Evolutionary conservation across 352 stramenopile species (phyloP).

Genomic region (Blastocystis sp.): DNA sequence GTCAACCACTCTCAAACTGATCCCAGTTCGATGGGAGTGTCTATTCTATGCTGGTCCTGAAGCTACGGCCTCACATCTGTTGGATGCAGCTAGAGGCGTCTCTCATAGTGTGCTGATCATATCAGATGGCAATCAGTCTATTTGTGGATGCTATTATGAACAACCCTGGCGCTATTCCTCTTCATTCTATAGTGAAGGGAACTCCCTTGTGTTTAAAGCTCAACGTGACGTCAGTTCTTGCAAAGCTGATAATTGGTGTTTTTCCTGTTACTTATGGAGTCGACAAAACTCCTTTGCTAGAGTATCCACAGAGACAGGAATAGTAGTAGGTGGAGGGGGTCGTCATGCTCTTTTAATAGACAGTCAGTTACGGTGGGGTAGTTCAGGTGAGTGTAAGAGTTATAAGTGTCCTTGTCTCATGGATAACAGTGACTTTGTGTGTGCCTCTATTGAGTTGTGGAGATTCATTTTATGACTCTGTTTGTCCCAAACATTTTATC

Average conservation of each 20-base stretch:
- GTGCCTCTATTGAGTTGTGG: conserved; percentile 29
- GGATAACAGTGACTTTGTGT: conserved; percentile 35
- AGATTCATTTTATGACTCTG: background rate
- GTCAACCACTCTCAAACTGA: background rate
- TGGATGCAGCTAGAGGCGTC: conserved; percentile 2
- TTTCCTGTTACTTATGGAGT: background rate
- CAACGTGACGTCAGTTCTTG: background rate
- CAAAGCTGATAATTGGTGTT: background rate
- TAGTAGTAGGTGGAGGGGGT: conserved; percentile 26
- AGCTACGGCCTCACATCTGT: background rate
- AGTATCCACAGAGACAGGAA: conserved; percentile 25
- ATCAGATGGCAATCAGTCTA: background rate
- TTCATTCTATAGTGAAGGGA: background rate
- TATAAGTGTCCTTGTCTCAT: background rate
- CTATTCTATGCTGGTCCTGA: background rate
- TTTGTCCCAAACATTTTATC: background rate
- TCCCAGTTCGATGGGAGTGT: background rate
- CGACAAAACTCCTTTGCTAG: background rate
- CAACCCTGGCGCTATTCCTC: background rate
- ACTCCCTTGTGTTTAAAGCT: background rate
- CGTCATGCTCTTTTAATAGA: conserved; percentile 14
- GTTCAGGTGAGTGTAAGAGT: conserved; percentile 37
- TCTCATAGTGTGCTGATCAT: background rate
- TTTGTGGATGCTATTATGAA: background rate
- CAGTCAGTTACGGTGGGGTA: background rate